Evolutionary conservation across 2,329 filamentous ascomycete species (phyloP).

Genomic region (Penicillium sp.): DNA sequence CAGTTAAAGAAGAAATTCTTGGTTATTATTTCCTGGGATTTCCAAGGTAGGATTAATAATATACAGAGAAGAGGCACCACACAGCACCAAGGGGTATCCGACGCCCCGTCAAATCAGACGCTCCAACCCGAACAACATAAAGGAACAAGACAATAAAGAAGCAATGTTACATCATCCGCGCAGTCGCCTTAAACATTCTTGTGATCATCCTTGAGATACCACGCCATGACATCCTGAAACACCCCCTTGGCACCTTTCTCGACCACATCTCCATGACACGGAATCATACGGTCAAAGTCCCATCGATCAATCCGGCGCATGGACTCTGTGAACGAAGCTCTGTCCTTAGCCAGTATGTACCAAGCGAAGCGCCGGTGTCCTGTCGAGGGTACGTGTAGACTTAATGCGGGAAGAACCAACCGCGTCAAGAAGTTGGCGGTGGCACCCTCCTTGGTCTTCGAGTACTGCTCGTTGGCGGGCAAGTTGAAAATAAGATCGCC

Average conservation of each 20-base stretch:
- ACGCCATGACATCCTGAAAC: constrained; percentile 76
- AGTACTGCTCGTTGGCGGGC: constrained; percentile 83
- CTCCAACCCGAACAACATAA: neutral
- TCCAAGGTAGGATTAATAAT: constrained; percentile 1
- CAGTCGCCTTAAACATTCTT: constrained; percentile 20
- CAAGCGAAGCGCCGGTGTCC: constrained; percentile 81
- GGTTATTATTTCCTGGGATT: neutral
- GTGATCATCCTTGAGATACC: constrained; percentile 65
- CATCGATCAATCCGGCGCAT: constrained; percentile 69
- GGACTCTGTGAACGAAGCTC: constrained; percentile 68
- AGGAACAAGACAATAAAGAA: neutral
- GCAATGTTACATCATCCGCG: neutral
- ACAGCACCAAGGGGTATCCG: neutral
- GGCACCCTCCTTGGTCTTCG: constrained; percentile 54
- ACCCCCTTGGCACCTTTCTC: constrained; percentile 71
- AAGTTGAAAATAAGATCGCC: constrained; percentile 93
- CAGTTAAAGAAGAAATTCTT: neutral
- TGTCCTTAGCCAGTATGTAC: constrained; percentile 67
- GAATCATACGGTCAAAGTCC: constrained; percentile 83
- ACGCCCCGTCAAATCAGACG: neutral
- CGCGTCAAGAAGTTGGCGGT: constrained; percentile 61
- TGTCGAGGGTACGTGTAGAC: constrained; percentile 59
- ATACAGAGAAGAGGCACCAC: neutral
- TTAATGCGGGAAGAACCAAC: constrained; percentile 59
- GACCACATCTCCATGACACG: constrained; percentile 91